Conservation (phyloP, 805 yeast genomes). For the Zygoascus flipseniorum region DNA sequence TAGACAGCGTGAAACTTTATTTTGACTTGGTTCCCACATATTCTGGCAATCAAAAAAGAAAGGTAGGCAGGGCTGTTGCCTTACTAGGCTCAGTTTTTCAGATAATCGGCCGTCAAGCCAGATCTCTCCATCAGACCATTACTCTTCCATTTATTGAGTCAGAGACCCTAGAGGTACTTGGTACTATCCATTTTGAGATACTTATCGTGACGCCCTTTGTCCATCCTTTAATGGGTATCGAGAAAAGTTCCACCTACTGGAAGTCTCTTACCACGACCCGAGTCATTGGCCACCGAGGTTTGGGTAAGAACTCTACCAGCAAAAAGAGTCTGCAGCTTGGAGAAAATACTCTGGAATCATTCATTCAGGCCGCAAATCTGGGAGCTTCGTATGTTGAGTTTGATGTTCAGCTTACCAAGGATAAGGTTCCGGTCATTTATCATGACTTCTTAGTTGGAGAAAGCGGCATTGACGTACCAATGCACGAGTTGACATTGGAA, state of each 20-base stretch:
- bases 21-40: conserved; percentile 91
- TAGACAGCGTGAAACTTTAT: conserved; percentile 40
- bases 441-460: conserved; percentile 94
- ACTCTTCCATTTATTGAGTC: conserved; percentile 72
- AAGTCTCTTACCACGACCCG: conserved; percentile 78
- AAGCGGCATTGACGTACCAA: conserved; percentile 91
- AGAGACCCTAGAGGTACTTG: conserved; percentile 64
- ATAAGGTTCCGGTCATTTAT: conserved; percentile 82
- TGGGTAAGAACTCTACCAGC: conserved; percentile 74
- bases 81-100: conserved; percentile 53
- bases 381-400: conserved; percentile 97
- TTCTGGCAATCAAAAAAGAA: conserved; percentile 31
- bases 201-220: conserved; percentile 62
- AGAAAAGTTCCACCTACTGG: conserved; percentile 78
- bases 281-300: conserved; percentile 92
- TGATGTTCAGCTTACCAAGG: conserved; percentile 92
- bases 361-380: conserved; percentile 89
- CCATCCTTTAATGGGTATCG: conserved; percentile 59
- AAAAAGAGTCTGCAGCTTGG: conserved; percentile 82
- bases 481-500: conserved; percentile 85
- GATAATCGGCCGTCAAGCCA: conserved; percentile 55
- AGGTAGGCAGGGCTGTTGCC: conserved; percentile 81
- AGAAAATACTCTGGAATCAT: conserved; percentile 90
- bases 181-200: conserved; percentile 68
- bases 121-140: conserved; percentile 56